Percentiles rank a stretch among this genome's conserved stretches.
Evolutionary conservation across 139 green algal species (phyloP).

Genomic region (Picochlorum sp.): DNA sequence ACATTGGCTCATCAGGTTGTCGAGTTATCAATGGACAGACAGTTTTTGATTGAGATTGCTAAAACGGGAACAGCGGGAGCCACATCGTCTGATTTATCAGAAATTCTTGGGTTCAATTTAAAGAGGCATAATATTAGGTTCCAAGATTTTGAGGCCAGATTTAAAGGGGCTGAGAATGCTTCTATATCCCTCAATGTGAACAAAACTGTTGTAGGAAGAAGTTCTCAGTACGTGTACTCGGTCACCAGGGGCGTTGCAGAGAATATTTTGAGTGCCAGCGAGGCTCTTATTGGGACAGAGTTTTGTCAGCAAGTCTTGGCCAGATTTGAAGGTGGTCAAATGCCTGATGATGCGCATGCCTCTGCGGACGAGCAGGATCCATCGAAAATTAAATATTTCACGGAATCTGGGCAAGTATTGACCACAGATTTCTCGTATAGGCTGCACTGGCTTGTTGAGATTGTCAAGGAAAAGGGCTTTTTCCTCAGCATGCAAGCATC

Average conservation of each 20-base stretch:
- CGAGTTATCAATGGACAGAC: slow-evolving; percentile 19
- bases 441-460: slow-evolving; percentile 6
- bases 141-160: too few relatives aligned
- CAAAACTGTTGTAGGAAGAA: too few relatives aligned
- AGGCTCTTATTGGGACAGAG: not conserved
- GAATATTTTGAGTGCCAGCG: not conserved
- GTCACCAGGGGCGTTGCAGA: not conserved
- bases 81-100: too few relatives aligned
- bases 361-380: not conserved
- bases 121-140: too few relatives aligned
- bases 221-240: too few relatives aligned
- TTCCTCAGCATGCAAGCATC: slow-evolving; percentile 15
- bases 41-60: not conserved
- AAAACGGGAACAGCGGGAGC: not conserved
- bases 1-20: slow-evolving; percentile 14
- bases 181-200: too few relatives aligned
- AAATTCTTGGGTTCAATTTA: too few relatives aligned
- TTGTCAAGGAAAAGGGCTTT: slow-evolving; percentile 1
- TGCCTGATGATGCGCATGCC: not conserved
- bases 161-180: too few relatives aligned
- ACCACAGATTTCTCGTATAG: not conserved
- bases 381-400: not conserved
- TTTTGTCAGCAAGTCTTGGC: not conserved
- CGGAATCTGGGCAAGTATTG: not conserved
- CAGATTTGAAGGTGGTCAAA: not conserved